A percentile compares a stretch with the other conserved stretches of the same genome.
Evolutionary conservation across 371 early-diverging fungal genomes (phyloP).

Genomic region (Rhizopus delemar): DNA sequence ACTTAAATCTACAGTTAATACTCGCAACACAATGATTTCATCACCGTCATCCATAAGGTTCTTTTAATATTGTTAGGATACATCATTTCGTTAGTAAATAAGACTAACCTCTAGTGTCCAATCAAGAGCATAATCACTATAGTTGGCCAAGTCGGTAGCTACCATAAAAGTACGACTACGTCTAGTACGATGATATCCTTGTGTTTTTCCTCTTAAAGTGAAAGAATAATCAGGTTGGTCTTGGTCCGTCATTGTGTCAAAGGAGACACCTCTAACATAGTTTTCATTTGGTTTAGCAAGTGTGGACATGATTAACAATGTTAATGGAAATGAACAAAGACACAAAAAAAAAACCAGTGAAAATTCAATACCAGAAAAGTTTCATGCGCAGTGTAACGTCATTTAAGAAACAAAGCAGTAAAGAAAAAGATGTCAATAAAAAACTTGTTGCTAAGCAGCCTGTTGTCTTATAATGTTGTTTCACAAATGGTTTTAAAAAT

Average conservation of each 20-base stretch:
- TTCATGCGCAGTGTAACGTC: conserved; percentile 7
- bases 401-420: neutral
- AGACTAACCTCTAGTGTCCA: conserved; percentile 55
- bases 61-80: conserved; percentile 8
- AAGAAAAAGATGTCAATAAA: too few relatives aligned
- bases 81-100: neutral
- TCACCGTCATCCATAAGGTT: conserved; percentile 64
- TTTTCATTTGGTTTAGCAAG: conserved; percentile 19
- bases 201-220: conserved; percentile 58
- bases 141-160: conserved; percentile 60
- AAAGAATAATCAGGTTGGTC: conserved; percentile 59
- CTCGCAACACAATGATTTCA: conserved; percentile 55
- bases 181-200: conserved; percentile 51
- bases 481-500: neutral
- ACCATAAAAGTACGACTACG: conserved; percentile 59
- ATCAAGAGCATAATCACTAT: conserved; percentile 61
- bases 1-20: conserved; percentile 48
- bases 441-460: neutral
- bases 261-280: conserved; percentile 61
- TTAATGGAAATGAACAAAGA: neutral
- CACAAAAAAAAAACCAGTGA: neutral
- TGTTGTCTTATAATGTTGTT: neutral
- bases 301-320: neutral
- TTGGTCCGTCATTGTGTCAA: conserved; percentile 60
- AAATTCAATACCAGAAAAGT: conserved; percentile 6